Evolutionary conservation across 2,329 filamentous ascomycete species (phyloP), one percentile per base, ranked within the genome.

Genomic region (Saccharata proteae): DNA sequence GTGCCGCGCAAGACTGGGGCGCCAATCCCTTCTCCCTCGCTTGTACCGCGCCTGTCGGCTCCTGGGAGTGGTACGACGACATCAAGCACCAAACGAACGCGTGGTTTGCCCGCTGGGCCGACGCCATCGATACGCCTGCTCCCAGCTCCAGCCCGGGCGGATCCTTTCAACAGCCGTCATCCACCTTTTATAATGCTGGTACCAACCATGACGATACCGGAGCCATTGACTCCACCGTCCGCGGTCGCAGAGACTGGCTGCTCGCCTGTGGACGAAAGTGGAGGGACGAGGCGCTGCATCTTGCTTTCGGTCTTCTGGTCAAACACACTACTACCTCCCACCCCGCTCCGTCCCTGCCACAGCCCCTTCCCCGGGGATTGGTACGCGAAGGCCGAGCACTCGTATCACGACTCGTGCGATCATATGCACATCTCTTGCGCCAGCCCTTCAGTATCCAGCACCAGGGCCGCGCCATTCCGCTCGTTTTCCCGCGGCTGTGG

Each of bases 261-360:
- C 28, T 35, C 18, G 15, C 23, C 17, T 25, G 28, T 4, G 33
- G 33, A 4, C 23, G 27, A 23, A 35, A 35, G 19, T 35, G 28
- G 23, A 22, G 33, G 6, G 33, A 35, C 24, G 33, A 35, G 28
- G 16, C 33, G 9, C 28, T 35, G 3, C 33, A 35, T 16, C 28
- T 35, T 6, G 33, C 33, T 4, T 35, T 30, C 16, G 15, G 28
- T 4, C 20, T 35, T 18, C n/a, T 35, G 11, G 14, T 31, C 15
- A 28, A 35, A 16, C 23, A 26, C 3, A 12, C 23, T 17, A 12
- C 28, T 5, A 31, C 23, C 5, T 13, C 28, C 2, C 23, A 16
- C 3, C 26, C 26, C 2, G 13, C 6, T n/a, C 15, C 31, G 11
- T 8, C 14, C 3, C 18, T 17, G 6, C 10, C 14, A 17, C 31